Evolutionary conservation across 2,329 filamentous ascomycete genomes (phyloP).

Genomic region (Scedosporium boydii): DNA sequence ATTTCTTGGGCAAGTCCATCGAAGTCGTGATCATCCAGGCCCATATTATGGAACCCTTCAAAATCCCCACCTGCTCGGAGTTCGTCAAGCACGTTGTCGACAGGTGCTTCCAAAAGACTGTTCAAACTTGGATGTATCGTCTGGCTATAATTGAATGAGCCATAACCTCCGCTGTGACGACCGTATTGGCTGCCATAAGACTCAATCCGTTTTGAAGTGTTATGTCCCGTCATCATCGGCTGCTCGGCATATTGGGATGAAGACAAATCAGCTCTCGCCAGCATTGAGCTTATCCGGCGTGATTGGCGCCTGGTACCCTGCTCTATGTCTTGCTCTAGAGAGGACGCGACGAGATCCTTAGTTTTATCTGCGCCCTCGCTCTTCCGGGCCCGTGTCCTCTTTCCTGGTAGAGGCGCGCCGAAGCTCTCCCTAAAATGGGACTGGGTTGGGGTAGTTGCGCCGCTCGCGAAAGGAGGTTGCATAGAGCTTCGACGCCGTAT

Average conservation of each 20-base stretch:
- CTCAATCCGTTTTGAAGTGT: slow-evolving; percentile 52
- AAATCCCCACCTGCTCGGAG: slow-evolving; percentile 51
- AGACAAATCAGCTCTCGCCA: slow-evolving; percentile 79
- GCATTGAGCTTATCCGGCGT: slow-evolving; percentile 80
- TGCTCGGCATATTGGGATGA: slow-evolving; percentile 75
- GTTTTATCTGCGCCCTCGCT: slow-evolving; percentile 41
- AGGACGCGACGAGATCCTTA: slow-evolving; percentile 50
- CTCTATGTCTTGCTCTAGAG: slow-evolving; percentile 60
- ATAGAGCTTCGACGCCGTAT: slow-evolving; percentile 52
- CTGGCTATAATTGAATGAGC: slow-evolving; percentile 30
- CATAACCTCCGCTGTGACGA: slow-evolving; percentile 42
- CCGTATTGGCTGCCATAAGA: slow-evolving; percentile 62
- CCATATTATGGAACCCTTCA: slow-evolving; percentile 64
- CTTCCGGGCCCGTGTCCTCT: slow-evolving; percentile 34
- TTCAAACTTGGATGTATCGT: slow-evolving; percentile 42
- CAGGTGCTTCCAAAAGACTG: slow-evolving; percentile 57
- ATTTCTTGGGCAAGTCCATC: slow-evolving; percentile 65
- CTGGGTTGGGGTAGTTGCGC: slow-evolving; percentile 67
- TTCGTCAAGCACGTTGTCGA: slow-evolving; percentile 62
- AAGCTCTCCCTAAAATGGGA: slow-evolving; percentile 69
- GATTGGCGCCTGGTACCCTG: slow-evolving; percentile 49
- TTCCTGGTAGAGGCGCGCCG: slow-evolving; percentile 46
- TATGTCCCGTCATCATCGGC: slow-evolving; percentile 28
- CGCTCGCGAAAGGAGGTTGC: slow-evolving; percentile 61
- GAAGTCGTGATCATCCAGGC: slow-evolving; percentile 60